Conservation (phyloP, 345 rosid species). For the Hevea brasiliensis region DNA sequence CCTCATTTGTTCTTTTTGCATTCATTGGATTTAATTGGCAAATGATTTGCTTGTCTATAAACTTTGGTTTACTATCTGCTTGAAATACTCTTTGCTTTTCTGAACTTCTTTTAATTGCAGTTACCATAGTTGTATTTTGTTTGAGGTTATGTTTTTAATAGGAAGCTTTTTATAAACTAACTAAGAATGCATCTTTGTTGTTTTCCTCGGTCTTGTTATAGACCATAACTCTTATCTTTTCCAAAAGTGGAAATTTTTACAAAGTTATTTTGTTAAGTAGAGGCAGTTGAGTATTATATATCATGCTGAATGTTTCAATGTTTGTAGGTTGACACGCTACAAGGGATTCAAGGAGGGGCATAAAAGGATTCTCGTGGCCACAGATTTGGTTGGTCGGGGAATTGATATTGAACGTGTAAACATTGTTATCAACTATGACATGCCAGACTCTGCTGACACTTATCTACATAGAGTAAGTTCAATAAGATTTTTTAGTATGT, state of each 20-base stretch:
- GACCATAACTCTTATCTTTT: not conserved
- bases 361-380: conserved; percentile 94
- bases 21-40: not conserved
- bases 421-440: conserved; percentile 96
- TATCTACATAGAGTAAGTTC: conserved; percentile 84
- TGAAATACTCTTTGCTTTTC: not conserved
- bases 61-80: not conserved
- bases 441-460: conserved; percentile 99
- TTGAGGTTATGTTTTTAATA: not conserved
- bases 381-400: conserved; percentile 95
- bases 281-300: not conserved
- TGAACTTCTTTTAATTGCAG: not conserved
- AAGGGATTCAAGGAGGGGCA: conserved; percentile 98
- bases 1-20: not conserved
- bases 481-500: not conserved
- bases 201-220: not conserved
- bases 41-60: not conserved
- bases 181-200: not conserved
- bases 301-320: not conserved
- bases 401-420: conserved; percentile 98
- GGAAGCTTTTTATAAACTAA: not conserved
- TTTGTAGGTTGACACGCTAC: conserved; percentile 83
- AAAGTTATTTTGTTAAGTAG: not conserved
- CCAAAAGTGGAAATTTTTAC: not conserved
- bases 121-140: not conserved